A percentile compares a stretch with the other conserved stretches of the same genome.
These are phyloP conservation scores for Populus ilicifolia DNA, from an alignment of 345 rosid genomes.

Conservation along the genomic window DNA sequence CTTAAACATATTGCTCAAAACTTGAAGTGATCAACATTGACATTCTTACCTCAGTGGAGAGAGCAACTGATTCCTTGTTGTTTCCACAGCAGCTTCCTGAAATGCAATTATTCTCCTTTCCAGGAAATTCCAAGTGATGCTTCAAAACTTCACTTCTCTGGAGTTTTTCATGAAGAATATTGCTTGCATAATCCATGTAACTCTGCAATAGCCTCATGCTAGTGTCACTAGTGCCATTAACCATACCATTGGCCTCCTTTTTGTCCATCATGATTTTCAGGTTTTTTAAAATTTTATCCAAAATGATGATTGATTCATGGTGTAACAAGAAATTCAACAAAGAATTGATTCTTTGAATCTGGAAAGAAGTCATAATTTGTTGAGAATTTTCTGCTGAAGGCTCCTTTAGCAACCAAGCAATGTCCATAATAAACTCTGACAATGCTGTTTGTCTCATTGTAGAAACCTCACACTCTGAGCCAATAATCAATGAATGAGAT, in stretches of 20 bases:
- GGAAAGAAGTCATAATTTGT: constrained; percentile 38
- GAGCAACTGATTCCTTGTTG: constrained; percentile 31
- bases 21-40: neutral
- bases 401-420: constrained; percentile 79
- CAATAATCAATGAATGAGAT: constrained; percentile 30
- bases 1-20: neutral
- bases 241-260: constrained; percentile 24
- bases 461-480: constrained; percentile 43
- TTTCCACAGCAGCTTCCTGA: constrained; percentile 33
- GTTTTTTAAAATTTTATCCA: constrained; percentile 51
- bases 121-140: constrained; percentile 18
- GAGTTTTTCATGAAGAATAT: constrained; percentile 31
- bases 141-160: constrained; percentile 19
- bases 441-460: constrained; percentile 41
- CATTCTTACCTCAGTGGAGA: constrained; percentile 48
- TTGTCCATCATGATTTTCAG: constrained; percentile 45
- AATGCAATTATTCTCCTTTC: constrained; percentile 18
- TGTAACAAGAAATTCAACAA: constrained; percentile 55
- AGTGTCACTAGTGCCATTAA: constrained; percentile 32
- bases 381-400: constrained; percentile 52
- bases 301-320: constrained; percentile 45
- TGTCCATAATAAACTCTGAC: constrained; percentile 67
- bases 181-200: constrained; percentile 43
- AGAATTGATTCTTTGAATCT: constrained; percentile 59
- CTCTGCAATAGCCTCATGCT: constrained; percentile 42